A percentile compares a stretch with the other conserved stretches of the same genome.
Conservation (phyloP, 2,329 filamentous ascomycete species). For the Sporothrix mexicana region DNA sequence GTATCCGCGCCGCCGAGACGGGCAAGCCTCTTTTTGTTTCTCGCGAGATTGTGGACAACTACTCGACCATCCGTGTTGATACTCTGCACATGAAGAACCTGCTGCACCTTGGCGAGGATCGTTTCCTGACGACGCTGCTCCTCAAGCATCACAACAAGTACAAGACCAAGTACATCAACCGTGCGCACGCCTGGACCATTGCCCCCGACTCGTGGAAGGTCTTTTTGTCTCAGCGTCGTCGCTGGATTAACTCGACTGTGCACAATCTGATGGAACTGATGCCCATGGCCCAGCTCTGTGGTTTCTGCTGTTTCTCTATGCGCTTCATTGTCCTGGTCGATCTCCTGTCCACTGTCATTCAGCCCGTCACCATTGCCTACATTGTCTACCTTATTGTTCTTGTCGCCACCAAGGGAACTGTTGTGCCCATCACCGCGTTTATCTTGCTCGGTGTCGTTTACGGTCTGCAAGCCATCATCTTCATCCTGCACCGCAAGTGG, state of each 20-base stretch:
- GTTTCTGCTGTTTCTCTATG: slow-evolving; percentile 99
- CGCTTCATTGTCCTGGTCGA: slow-evolving; percentile 96
- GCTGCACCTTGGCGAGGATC: slow-evolving; percentile 94
- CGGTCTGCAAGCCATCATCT: slow-evolving; percentile 94
- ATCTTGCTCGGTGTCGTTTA: slow-evolving; percentile 94
- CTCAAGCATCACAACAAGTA: slow-evolving; percentile 91
- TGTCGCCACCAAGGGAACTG: slow-evolving; percentile 63
- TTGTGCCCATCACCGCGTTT: slow-evolving; percentile 84
- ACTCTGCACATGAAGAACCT: slow-evolving; percentile 99
- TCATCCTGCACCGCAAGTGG: slow-evolving; percentile 96
- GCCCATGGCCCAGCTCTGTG: slow-evolving; percentile 89
- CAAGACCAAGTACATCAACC: slow-evolving; percentile 97
- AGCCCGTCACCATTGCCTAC: slow-evolving; percentile 89
- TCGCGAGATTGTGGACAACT: slow-evolving; percentile 84
- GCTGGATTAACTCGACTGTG: slow-evolving; percentile 99
- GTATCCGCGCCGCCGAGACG: slow-evolving; percentile 89
- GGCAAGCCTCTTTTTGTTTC: slow-evolving; percentile 97
- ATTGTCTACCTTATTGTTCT: slow-evolving; percentile 86
- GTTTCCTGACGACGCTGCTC: slow-evolving; percentile 92
- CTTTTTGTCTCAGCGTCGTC: slow-evolving; percentile 96
- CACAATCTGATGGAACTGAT: slow-evolving; percentile 98
- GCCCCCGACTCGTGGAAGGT: slow-evolving; percentile 93
- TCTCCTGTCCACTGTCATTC: slow-evolving; percentile 86
- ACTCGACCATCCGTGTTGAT: slow-evolving; percentile 92
- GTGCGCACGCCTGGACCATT: slow-evolving; percentile 94